Evolutionary conservation across 1,284 basidiomycete genomes (phyloP).

Genomic region (Puccinia coronata): DNA sequence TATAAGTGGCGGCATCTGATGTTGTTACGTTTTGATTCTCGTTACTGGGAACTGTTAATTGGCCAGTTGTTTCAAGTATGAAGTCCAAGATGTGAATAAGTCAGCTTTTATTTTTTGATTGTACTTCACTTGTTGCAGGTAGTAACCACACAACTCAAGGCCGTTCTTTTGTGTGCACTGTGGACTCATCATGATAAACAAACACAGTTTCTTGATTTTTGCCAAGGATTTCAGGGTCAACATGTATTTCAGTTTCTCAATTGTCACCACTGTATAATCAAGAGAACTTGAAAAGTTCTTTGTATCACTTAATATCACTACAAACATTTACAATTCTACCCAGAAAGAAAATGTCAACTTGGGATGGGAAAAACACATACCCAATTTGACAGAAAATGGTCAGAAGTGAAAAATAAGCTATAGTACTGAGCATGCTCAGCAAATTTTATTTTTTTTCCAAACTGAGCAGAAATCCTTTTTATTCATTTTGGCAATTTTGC

Average conservation of each 20-base stretch:
- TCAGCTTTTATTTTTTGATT: too few species aligned
- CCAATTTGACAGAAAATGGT: too few species aligned
- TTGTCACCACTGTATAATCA: not conserved
- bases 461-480: too few species aligned
- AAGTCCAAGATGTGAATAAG: not conserved
- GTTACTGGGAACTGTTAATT: not conserved
- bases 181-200: not conserved
- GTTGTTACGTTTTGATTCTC: not conserved
- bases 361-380: too few species aligned
- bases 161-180: not conserved
- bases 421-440: too few species aligned
- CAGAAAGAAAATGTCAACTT: too few species aligned
- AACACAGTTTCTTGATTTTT: not conserved
- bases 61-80: not conserved
- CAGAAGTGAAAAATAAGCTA: too few species aligned
- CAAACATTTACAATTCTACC: too few species aligned
- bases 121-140: conserved; percentile 1
- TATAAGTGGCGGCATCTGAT: conserved; percentile 9
- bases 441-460: too few species aligned
- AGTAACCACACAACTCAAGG: not conserved
- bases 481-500: too few species aligned
- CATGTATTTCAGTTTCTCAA: not conserved
- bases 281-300: not conserved
- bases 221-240: not conserved
- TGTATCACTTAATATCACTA: not conserved